Evolutionary conservation across 73 alveolate species (phyloP).

Genomic region (Paraurostyla sp.): DNA sequence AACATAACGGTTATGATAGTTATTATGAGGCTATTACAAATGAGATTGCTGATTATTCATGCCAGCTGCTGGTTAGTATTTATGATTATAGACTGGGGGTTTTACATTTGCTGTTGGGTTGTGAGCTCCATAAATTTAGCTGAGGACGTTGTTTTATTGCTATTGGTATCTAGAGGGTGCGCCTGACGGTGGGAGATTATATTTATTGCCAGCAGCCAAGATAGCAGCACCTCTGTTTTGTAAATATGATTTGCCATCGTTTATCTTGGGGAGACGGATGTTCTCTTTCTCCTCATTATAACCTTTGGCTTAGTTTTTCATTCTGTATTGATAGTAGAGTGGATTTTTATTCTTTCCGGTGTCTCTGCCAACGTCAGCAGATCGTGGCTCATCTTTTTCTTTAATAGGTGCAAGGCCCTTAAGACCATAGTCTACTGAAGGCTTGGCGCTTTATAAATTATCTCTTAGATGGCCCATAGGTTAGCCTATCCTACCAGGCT

Average conservation of each 20-base stretch:
- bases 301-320: conserved; percentile 45
- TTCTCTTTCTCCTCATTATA: conserved; percentile 32
- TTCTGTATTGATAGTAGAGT: conserved; percentile 33
- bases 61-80: no score
- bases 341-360: conserved; percentile 23
- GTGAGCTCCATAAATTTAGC: conserved; percentile 36
- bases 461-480: conserved; percentile 37
- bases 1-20: no score
- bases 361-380: conserved; percentile 51
- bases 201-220: conserved; percentile 44
- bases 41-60: no score
- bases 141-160: no score
- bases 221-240: conserved; percentile 51
- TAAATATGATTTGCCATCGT: conserved; percentile 11
- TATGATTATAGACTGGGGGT: no score
- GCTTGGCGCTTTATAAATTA: conserved; percentile 51
- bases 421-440: conserved; percentile 26
- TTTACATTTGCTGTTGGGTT: no score
- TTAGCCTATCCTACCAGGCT: conserved; percentile 54
- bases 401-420: conserved; percentile 36
- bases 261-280: conserved; percentile 8
- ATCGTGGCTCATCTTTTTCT: conserved; percentile 57
- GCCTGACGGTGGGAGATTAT: neutral
- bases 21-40: no score
- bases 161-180: no score